Conservation (phyloP, 2,329 filamentous ascomycete genomes). For the Pseudogymnoascus sp. region DNA sequence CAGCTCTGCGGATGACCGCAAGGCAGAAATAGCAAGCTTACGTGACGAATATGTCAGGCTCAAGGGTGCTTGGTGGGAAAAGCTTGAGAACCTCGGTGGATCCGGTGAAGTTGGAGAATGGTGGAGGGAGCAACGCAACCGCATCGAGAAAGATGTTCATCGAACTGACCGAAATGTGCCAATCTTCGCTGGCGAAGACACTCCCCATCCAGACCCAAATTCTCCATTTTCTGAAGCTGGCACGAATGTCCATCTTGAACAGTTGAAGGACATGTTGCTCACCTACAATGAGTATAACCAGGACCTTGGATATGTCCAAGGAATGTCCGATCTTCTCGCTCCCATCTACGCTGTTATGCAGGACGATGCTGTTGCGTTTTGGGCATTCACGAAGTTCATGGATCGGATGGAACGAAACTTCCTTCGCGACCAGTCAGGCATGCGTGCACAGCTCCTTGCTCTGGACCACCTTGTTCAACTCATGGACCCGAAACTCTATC, state of each 20-base stretch:
- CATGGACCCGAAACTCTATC: constrained; percentile 90
- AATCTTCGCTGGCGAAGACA: constrained; percentile 95
- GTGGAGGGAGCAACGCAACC: constrained; percentile 89
- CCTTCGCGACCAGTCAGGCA: constrained; percentile 88
- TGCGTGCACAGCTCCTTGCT: constrained; percentile 84
- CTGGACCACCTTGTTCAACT: constrained; percentile 94
- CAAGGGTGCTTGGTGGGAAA: constrained; percentile 95
- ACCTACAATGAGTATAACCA: constrained; percentile 98
- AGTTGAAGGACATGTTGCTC: constrained; percentile 98
- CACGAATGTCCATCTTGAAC: constrained; percentile 95
- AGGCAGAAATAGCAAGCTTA: constrained; percentile 73
- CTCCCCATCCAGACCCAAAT: constrained; percentile 89
- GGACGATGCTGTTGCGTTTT: constrained; percentile 94
- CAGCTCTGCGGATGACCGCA: constrained; percentile 77
- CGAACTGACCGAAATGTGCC: constrained; percentile 89
- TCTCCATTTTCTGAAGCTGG: constrained; percentile 89
- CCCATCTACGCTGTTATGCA: constrained; percentile 96
- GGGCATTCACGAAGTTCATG: constrained; percentile 96
- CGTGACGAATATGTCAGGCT: constrained; percentile 90
- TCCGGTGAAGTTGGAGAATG: constrained; percentile 80
- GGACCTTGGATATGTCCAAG: constrained; percentile 92
- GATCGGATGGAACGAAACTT: constrained; percentile 97
- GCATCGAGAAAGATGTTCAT: constrained; percentile 99
- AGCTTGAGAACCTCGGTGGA: constrained; percentile 73
- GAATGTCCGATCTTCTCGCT: constrained; percentile 94